Conservation (phyloP, 2,329 filamentous ascomycete species). For the Arthrobotrys megalospora region DNA sequence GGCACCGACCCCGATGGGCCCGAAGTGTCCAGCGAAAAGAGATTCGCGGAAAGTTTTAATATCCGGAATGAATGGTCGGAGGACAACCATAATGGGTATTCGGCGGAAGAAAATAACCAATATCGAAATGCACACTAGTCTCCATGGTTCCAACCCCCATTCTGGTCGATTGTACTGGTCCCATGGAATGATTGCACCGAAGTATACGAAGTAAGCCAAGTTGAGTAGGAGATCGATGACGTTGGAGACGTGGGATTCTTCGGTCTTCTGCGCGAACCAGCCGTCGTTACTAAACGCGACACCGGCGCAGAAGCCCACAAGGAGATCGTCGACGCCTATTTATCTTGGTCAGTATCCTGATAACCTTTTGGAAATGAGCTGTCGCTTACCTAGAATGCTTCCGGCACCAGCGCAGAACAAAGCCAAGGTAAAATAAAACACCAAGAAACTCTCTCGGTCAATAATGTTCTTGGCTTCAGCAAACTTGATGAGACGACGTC, state of each 20-base stretch:
- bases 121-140: slow-evolving; percentile 91
- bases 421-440: slow-evolving; percentile 97
- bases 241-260: slow-evolving; percentile 98
- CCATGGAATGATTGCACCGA: slow-evolving; percentile 98
- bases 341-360: slow-evolving; percentile 13
- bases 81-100: slow-evolving; percentile 90
- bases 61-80: slow-evolving; percentile 95
- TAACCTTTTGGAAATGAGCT: neutral
- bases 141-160: slow-evolving; percentile 86
- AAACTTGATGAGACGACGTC: slow-evolving; percentile 88
- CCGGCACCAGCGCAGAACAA: slow-evolving; percentile 96
- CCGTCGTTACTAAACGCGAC: slow-evolving; percentile 99
- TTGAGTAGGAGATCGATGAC: slow-evolving; percentile 98
- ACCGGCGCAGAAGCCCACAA: slow-evolving; percentile 90
- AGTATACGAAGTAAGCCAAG: slow-evolving; percentile 97
- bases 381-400: slow-evolving; percentile 76
- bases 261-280: slow-evolving; percentile 98
- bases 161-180: slow-evolving; percentile 83
- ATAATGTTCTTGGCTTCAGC: slow-evolving; percentile 89
- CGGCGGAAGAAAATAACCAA: slow-evolving; percentile 95
- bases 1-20: slow-evolving; percentile 95
- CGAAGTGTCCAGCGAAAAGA: slow-evolving; percentile 96
- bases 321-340: slow-evolving; percentile 83
- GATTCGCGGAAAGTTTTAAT: slow-evolving; percentile 99
- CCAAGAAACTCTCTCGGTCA: slow-evolving; percentile 95